Evolutionary conservation across 345 rosid genomes (phyloP), one percentile per base, ranked within the genome.

Genomic region (Sonneratia caseolaris): DNA sequence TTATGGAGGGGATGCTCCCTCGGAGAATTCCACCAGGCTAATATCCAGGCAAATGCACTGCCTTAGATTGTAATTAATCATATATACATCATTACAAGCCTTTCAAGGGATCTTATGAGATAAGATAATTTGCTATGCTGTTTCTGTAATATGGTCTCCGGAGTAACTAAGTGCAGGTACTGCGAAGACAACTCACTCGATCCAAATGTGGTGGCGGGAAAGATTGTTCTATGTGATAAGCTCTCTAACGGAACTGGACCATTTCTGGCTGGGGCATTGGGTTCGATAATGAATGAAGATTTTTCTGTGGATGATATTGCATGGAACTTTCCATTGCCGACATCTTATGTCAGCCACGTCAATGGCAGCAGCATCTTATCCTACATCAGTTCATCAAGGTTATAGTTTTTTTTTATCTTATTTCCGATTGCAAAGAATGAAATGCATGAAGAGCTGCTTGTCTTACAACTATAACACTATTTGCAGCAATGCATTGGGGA

Each of bases 151-250:
- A 27, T 27, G 32, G 32, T 27, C 32, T 27, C 32, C 32, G 32
- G 32, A 27, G 32, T 27, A 27, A 27, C 32, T 27, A 27, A 27
- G 32, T 27, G 32, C 32, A 27, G 32, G 32, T 27, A 27, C 32
- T 27, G 32, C 32, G 42, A 64, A 19, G 0, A 5, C n/a, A 4
- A 47, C 71, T 13, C 1, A 0, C 3, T 77, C 81, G 72, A 79
- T 48, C 13, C 22, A 16, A 73, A 53, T 4, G 48, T 74, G 48
- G 85, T 80, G 71, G 67, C 79, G 56, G 85, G 85, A 2, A 80
- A 78, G 70, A 73, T 82, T 15, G 78, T 82, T 47, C 38, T 82
- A 48, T 82, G 83, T 59, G 81, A 82, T 53, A 0, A 11, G 3
- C n/a, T 51, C 24, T 10, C 0, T 42, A 2, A 11, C 7, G 72